phyloP scores from a whole-genome alignment of 1,284 basidiomycete species.

The Boletus smithii region DNA sequence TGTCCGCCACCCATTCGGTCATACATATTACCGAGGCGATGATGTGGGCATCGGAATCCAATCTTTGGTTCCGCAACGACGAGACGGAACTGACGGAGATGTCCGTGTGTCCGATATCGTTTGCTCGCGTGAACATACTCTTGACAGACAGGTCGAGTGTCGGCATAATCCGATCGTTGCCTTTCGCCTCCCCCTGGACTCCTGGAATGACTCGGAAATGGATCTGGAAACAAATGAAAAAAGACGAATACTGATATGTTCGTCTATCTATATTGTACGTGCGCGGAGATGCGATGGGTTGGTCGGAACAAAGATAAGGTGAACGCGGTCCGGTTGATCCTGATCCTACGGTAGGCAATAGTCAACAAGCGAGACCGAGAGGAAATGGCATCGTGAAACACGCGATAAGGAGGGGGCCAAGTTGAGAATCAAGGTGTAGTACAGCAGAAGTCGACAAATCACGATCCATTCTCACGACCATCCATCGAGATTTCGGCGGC shows the following conservation, averaged over 20 bases:
- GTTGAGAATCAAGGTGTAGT: conserved; percentile 4
- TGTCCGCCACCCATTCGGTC: not conserved
- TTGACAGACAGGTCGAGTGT: not conserved
- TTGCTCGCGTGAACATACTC: not conserved
- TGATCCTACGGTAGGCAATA: conserved; percentile 13
- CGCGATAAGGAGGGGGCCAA: conserved; percentile 13
- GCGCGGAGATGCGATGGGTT: conserved; percentile 13
- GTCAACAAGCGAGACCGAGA: not conserved
- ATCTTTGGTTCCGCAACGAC: not conserved
- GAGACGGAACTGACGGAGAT: conserved; percentile 16
- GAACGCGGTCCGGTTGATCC: conserved; percentile 6
- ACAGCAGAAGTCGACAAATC: conserved; percentile 1
- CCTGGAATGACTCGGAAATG: conserved; percentile 7
- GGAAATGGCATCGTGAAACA: conserved; percentile 4
- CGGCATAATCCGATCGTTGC: conserved; percentile 6
- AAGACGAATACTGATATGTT: not conserved
- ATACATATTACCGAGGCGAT: not conserved
- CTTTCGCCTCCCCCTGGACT: not conserved
- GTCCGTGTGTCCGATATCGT: conserved; percentile 2
- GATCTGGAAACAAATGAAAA: conserved; percentile 8
- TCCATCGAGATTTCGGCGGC: conserved; percentile 48
- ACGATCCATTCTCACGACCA: conserved; percentile 42
- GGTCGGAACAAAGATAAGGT: conserved; percentile 8
- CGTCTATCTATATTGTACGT: conserved; percentile 3
- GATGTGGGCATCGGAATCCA: not conserved